Evolutionary conservation across 108 stramenopile genomes (phyloP).

Genomic region (Cyclostephanos invisitatus): DNA sequence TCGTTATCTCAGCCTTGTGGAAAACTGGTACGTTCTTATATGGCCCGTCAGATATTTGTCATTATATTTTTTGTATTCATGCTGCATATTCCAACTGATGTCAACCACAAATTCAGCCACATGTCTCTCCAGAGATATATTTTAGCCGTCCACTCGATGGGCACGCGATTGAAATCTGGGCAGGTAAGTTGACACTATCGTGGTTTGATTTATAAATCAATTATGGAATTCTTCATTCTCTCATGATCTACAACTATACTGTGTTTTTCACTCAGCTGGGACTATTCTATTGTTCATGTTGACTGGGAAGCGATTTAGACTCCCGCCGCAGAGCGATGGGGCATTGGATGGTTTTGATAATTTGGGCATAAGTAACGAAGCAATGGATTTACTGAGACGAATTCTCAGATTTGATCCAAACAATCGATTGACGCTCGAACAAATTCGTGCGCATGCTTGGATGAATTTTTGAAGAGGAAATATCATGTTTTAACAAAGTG

Average conservation of each 20-base stretch:
- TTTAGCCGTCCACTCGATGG: constrained; percentile 50
- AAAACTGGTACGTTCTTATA: constrained; percentile 33
- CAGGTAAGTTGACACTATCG: constrained; percentile 4
- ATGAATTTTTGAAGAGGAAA: neutral
- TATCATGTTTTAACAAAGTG: too few species aligned
- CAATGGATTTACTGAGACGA: constrained; percentile 43
- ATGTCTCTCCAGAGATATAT: constrained; percentile 65
- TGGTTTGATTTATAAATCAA: neutral
- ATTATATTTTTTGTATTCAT: neutral
- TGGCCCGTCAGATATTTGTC: neutral
- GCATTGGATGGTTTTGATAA: constrained; percentile 20
- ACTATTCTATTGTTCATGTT: constrained; percentile 66
- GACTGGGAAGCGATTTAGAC: constrained; percentile 37
- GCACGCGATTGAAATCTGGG: constrained; percentile 65
- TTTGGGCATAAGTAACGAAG: constrained; percentile 34
- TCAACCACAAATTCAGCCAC: constrained; percentile 18
- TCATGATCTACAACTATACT: neutral
- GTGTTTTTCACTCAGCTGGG: constrained; percentile 21
- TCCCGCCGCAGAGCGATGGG: constrained; percentile 25
- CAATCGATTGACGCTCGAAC: constrained; percentile 38
- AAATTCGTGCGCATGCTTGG: constrained; percentile 12
- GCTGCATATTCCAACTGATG: neutral
- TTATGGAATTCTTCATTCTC: neutral
- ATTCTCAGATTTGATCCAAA: constrained; percentile 42
- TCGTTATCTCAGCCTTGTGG: constrained; percentile 41